Evolutionary conservation across 1,139 yeast genomes (phyloP), one percentile per base, ranked within the genome.

Genomic region (Candida pseudocylindracea): DNA sequence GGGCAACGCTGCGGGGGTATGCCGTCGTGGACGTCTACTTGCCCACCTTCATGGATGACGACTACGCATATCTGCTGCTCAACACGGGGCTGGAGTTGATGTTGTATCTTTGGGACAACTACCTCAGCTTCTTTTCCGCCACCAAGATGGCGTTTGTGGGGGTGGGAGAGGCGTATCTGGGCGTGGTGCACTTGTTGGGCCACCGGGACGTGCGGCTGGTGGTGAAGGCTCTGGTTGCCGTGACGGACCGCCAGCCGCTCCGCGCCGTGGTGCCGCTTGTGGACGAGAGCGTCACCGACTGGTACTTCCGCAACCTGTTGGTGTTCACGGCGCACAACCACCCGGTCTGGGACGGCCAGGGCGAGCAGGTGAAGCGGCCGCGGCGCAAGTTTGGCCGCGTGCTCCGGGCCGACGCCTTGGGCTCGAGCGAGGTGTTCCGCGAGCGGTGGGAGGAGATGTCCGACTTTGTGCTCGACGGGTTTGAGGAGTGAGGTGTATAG

Each of bases 331-430:
- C 83, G 36, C 57, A 62, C 34, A 63, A 63, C 37, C 92, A 85
- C 46, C 59, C 76, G 4, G 75, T 91, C 41, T 83, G 93, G 93
- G 40, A 53, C 33, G 50, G 51, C 7, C 39, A 38, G 10, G 37
- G 37, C 5, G 57, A 54, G 31, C 60, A 62, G 34, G 65, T 60
- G 33, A 81, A 79, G 46, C 66, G 74, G 45, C 94, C 94, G 29
- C 67, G 95, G 45, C 69, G 81, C 46, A 83, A 81, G 51, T 81
- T 74, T 47, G 98, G 98, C 20, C 63, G 94, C 36, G 94, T 88
- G 3, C 53, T 83, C 35, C 70, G 73, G 43, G 66, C 88, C 10
- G 68, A 70, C 30, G 56, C 62, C 12, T 88, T 75, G 42, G 88
- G 91, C 2, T 50, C 83, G 38, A 76, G 71, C 51, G 79, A 78